Conservation (phyloP, 2,329 filamentous ascomycete species). For the Domatiomyces globalis region DNA sequence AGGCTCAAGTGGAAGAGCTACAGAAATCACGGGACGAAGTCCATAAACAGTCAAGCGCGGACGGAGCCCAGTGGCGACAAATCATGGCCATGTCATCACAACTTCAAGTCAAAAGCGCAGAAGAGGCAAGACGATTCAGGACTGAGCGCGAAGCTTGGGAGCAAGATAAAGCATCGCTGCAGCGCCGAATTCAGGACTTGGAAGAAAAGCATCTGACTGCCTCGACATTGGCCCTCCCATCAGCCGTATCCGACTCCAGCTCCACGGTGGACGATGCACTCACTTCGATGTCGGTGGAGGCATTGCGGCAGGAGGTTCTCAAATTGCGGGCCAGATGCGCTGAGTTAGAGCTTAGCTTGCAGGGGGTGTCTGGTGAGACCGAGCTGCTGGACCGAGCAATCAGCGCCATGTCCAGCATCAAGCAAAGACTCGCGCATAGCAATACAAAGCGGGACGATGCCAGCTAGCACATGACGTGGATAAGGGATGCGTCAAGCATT, state of each 20-base stretch:
- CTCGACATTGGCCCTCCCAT: not conserved
- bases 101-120: conserved; percentile 31
- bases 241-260: not conserved
- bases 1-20: conserved; percentile 36
- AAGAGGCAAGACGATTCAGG: conserved; percentile 30
- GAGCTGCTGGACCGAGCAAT: conserved; percentile 12
- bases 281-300: conserved; percentile 13
- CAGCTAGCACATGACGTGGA: not conserved
- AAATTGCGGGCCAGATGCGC: conserved; percentile 11
- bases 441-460: conserved; percentile 1
- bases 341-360: conserved; percentile 13
- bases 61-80: conserved; percentile 36
- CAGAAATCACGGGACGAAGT: conserved; percentile 35
- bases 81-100: conserved; percentile 38
- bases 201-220: conserved; percentile 17
- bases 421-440: conserved; percentile 4
- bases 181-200: conserved; percentile 24
- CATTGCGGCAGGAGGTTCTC: conserved; percentile 15
- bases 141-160: conserved; percentile 25
- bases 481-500: not conserved
- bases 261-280: not conserved
- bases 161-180: conserved; percentile 25
- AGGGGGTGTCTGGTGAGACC: conserved; percentile 12
- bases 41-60: conserved; percentile 27
- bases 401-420: conserved; percentile 24